Conservation (phyloP, 2,329 filamentous ascomycete genomes). For the Aspergillus udagawae region DNA sequence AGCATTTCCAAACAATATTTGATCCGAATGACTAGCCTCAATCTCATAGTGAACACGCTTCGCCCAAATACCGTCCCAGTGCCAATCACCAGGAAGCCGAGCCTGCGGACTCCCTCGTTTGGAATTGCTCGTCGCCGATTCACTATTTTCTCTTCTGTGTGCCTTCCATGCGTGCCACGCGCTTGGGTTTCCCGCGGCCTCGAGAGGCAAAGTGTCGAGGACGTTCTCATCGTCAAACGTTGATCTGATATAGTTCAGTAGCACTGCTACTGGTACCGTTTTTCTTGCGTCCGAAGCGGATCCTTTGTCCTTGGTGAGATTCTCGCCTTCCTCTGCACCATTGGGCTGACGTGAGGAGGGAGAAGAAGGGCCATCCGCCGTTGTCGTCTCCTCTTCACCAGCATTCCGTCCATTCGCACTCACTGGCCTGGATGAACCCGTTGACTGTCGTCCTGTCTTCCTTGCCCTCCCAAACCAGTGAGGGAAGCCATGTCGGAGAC, state of each 20-base stretch:
- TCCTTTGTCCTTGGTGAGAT: constrained; percentile 12
- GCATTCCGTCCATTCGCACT: constrained; percentile 37
- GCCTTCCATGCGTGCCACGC: constrained; percentile 93
- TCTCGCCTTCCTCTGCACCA: constrained; percentile 2
- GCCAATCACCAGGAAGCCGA: constrained; percentile 78
- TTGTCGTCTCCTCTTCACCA: constrained; percentile 1
- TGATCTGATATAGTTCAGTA: constrained; percentile 76
- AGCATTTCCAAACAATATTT: constrained; percentile 68
- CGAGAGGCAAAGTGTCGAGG: constrained; percentile 72
- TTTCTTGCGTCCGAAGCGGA: constrained; percentile 23
- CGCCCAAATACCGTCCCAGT: constrained; percentile 97
- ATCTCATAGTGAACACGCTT: constrained; percentile 78
- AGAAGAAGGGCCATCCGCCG: neutral
- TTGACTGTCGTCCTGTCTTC: constrained; percentile 37
- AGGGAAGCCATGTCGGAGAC: constrained; percentile 83
- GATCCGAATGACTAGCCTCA: constrained; percentile 71
- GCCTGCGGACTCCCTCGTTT: constrained; percentile 45
- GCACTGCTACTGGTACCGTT: constrained; percentile 57
- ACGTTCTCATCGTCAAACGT: constrained; percentile 75
- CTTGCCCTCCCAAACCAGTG: constrained; percentile 72
- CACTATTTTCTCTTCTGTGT: constrained; percentile 50
- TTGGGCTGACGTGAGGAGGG: constrained; percentile 6
- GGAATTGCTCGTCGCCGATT: constrained; percentile 16
- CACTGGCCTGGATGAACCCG: constrained; percentile 38
- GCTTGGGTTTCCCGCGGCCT: constrained; percentile 81